Conservation (phyloP, 2,329 filamentous ascomycete genomes). For the Pyrenochaeta sp. region DNA sequence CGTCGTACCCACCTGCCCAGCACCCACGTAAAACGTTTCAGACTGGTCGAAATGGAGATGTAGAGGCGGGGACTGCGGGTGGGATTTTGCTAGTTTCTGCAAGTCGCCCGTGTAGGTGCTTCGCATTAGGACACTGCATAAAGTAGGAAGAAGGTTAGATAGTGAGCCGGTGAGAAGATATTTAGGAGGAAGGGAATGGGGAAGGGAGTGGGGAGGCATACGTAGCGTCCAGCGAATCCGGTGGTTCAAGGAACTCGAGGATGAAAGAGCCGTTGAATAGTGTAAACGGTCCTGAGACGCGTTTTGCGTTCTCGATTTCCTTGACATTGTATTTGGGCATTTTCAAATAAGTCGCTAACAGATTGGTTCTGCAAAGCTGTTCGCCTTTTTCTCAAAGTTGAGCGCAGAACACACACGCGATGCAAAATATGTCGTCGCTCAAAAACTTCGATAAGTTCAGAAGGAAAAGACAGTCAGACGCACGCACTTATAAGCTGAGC, state of each 20-base stretch:
- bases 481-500: too few species aligned
- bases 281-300: constrained; percentile 14
- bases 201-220: neutral
- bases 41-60: constrained; percentile 29
- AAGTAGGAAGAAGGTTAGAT: neutral
- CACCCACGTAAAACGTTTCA: constrained; percentile 18
- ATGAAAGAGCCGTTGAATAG: constrained; percentile 18
- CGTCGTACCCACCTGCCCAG: constrained; percentile 22
- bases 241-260: constrained; percentile 22
- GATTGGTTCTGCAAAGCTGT: too few species aligned
- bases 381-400: too few species aligned
- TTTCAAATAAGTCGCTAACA: neutral
- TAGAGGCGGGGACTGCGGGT: constrained; percentile 24
- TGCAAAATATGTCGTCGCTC: too few species aligned
- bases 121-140: constrained; percentile 22
- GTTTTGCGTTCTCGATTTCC: constrained; percentile 11
- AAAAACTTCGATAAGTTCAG: too few species aligned
- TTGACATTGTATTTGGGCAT: neutral
- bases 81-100: constrained; percentile 11
- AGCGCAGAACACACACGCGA: too few species aligned
- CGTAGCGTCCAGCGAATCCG: constrained; percentile 17
- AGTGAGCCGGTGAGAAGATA: neutral
- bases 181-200: too few species aligned
- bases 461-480: too few species aligned
- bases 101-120: constrained; percentile 15